Evolutionary conservation across 208 protist species (phyloP).

Genomic region (Crithidia thermophila): DNA sequence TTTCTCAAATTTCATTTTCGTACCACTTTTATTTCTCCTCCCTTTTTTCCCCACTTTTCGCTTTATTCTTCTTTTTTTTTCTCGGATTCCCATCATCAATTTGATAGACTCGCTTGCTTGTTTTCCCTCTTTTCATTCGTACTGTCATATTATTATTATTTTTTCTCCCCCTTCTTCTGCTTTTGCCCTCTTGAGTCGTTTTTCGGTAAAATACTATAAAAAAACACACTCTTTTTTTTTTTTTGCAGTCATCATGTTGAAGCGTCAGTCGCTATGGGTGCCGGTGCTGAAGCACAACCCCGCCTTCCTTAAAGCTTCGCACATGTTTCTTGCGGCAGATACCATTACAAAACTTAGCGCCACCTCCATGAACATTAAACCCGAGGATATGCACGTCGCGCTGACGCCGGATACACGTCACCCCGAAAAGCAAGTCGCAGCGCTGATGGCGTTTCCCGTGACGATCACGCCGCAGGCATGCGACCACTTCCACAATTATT

Average conservation of each 20-base stretch:
- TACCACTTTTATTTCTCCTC: too few species aligned
- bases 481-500: conserved; percentile 20
- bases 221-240: background rate
- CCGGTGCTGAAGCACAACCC: conserved; percentile 56
- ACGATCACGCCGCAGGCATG: conserved; percentile 44
- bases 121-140: too few species aligned
- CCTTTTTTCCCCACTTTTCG: too few species aligned
- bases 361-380: conserved; percentile 27
- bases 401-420: conserved; percentile 31
- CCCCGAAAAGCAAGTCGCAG: conserved; percentile 13
- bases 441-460: conserved; percentile 64
- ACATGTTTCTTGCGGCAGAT: conserved; percentile 38
- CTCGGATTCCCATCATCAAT: too few species aligned
- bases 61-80: too few species aligned
- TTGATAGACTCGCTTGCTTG: too few species aligned
- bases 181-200: too few species aligned
- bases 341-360: conserved; percentile 40
- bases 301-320: conserved; percentile 36
- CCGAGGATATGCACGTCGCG: conserved; percentile 47
- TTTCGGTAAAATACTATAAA: too few species aligned
- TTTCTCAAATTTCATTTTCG: too few species aligned
- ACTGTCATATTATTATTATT: too few species aligned
- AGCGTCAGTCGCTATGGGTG: conserved; percentile 61
- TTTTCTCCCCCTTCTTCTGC: too few species aligned
- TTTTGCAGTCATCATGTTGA: conserved; percentile 42